Evolutionary conservation across 257 asterid species (phyloP).

Genomic region (Solanum medicagineum): DNA sequence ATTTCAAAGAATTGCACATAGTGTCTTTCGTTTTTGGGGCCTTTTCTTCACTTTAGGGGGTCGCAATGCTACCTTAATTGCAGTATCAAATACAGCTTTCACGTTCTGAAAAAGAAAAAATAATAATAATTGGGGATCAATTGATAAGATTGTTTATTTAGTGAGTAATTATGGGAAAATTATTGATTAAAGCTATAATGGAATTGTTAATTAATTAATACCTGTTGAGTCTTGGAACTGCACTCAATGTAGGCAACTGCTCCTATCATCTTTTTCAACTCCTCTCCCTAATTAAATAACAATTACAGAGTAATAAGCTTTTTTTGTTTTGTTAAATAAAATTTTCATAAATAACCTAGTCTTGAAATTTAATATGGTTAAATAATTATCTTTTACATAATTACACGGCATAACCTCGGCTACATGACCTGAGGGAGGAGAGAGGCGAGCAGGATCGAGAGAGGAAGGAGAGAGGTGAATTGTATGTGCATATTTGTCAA

Average conservation of each 20-base stretch:
- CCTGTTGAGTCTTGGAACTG: constrained; percentile 92
- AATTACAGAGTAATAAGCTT: not conserved
- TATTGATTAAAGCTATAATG: not conserved
- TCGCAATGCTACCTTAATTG: constrained; percentile 69
- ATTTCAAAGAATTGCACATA: constrained; percentile 43
- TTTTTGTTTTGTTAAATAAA: not conserved
- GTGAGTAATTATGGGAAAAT: not conserved
- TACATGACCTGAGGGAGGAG: no score
- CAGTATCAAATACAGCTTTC: constrained; percentile 68
- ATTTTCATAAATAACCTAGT: no score
- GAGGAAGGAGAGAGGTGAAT: no score
- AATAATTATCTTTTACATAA: no score
- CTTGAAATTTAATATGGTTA: no score
- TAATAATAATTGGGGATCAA: not conserved
- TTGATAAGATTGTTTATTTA: not conserved
- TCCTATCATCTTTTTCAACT: constrained; percentile 62
- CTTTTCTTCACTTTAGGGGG: constrained; percentile 72
- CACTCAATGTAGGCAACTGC: constrained; percentile 83
- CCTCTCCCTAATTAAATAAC: constrained; percentile 52
- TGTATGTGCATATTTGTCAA: no score
- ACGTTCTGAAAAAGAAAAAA: constrained; percentile 43
- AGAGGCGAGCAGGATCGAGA: no score
- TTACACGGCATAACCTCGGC: no score
- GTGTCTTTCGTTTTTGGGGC: constrained; percentile 28
- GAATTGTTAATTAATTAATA: constrained; percentile 1